Percentiles rank a stretch among this genome's conserved stretches.
phyloP scores from a whole-genome alignment of 495 filamentous ascomycete genomes.

The Annulohypoxylon nitens region DNA sequence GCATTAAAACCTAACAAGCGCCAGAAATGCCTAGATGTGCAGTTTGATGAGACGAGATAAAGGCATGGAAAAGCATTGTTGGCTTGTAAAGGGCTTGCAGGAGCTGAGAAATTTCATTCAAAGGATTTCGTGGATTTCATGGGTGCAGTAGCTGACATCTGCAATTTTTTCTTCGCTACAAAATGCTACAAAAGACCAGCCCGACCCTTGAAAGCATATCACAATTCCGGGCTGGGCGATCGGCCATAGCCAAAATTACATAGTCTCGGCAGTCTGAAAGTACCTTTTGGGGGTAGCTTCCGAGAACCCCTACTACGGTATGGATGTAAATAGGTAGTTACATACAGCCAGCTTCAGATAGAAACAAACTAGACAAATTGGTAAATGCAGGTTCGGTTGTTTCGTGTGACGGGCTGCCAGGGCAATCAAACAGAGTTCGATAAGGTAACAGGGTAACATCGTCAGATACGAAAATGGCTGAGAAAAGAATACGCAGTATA shows the following conservation, averaged over 20 bases:
- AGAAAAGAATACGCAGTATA: not conserved
- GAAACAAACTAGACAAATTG: slow-evolving; percentile 17
- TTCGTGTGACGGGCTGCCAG: slow-evolving; percentile 33
- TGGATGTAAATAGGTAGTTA: not conserved
- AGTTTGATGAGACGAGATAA: slow-evolving; percentile 19
- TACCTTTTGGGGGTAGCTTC: slow-evolving; percentile 5
- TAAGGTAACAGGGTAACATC: not conserved
- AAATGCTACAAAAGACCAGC: slow-evolving; percentile 18
- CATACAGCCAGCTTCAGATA: not conserved
- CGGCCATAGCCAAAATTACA: slow-evolving; percentile 19
- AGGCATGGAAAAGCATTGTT: not conserved
- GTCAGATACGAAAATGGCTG: slow-evolving; percentile 1
- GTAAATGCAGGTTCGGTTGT: slow-evolving; percentile 18
- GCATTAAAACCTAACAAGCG: slow-evolving; percentile 3
- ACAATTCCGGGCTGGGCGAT: slow-evolving; percentile 36
- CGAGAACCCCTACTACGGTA: not conserved
- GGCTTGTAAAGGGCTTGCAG: slow-evolving; percentile 8
- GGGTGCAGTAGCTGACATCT: not conserved
- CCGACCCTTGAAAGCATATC: slow-evolving; percentile 31
- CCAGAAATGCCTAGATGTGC: slow-evolving; percentile 3
- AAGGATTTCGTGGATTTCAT: slow-evolving; percentile 3
- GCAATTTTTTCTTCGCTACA: slow-evolving; percentile 13
- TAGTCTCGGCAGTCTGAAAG: slow-evolving; percentile 14
- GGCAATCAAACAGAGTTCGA: slow-evolving; percentile 33
- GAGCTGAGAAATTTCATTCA: slow-evolving; percentile 19